A percentile compares a stretch with the other conserved stretches of the same genome.
These are phyloP conservation scores for Linanthus parryae DNA, from an alignment of 148 eudicot species.

Conservation along the genomic window DNA sequence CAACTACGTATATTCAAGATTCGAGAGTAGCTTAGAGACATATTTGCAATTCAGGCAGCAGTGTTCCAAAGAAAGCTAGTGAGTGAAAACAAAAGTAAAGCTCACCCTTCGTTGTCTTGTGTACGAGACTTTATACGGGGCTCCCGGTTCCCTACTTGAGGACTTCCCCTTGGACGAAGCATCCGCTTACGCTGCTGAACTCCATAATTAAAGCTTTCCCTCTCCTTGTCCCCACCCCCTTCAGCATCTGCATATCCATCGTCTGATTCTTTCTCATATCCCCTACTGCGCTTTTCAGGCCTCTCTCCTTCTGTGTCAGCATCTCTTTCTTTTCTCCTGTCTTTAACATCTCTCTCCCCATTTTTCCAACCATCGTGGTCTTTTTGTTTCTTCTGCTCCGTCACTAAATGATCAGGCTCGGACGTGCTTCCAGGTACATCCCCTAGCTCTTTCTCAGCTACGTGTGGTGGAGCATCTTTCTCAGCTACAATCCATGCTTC, in stretches of 20 bases:
- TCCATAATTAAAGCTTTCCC: conserved; percentile 64
- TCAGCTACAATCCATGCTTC: conserved; percentile 55
- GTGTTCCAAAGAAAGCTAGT: no score
- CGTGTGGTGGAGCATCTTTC: conserved; percentile 54
- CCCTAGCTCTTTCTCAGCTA: conserved; percentile 46
- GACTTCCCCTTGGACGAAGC: conserved; percentile 93
- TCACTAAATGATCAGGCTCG: conserved; percentile 38
- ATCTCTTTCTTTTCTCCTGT: conserved; percentile 80
- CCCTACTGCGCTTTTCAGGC: conserved; percentile 68
- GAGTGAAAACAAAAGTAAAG: background rate
- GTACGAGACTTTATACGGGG: conserved; percentile 62
- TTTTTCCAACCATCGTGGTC: conserved; percentile 63
- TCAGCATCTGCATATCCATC: conserved; percentile 67
- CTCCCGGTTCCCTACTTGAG: conserved; percentile 65
- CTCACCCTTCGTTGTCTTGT: conserved; percentile 84
- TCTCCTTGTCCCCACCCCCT: conserved; percentile 63
- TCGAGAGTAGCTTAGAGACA: no score
- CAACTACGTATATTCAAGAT: no score
- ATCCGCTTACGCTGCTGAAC: conserved; percentile 93
- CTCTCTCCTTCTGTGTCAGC: conserved; percentile 73
- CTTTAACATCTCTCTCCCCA: conserved; percentile 64
- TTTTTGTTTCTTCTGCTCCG: conserved; percentile 66
- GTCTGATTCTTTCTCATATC: conserved; percentile 66
- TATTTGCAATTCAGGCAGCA: no score
- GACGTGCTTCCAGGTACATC: conserved; percentile 39